Evolutionary conservation across 768 basidiomycete species (phyloP).

Genomic region (Serendipita sp.): DNA sequence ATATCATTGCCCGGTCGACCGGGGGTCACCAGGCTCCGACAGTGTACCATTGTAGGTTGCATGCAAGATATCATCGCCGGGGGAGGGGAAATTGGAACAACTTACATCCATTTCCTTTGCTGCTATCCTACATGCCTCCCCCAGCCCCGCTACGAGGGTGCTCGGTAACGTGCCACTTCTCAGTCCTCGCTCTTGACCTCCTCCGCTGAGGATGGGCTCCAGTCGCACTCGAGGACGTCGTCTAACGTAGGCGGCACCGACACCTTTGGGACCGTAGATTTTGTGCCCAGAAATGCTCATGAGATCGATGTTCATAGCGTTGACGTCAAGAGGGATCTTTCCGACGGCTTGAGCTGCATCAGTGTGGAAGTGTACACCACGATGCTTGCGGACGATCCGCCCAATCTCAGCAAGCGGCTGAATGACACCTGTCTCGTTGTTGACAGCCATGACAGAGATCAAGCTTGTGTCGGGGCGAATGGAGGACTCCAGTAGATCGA

Average conservation of each 20-base stretch:
- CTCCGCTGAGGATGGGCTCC: conserved; percentile 89
- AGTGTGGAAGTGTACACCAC: conserved; percentile 88
- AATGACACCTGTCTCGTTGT: conserved; percentile 98
- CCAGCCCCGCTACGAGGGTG: conserved; percentile 76
- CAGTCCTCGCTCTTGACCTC: conserved; percentile 92
- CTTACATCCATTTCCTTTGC: conserved; percentile 85
- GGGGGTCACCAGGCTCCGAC: conserved; percentile 15
- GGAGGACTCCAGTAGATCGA: conserved; percentile 66
- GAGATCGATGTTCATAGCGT: conserved; percentile 87
- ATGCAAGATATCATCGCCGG: conserved; percentile 20
- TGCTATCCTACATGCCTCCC: conserved; percentile 87
- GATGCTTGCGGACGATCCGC: conserved; percentile 64
- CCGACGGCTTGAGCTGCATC: conserved; percentile 94
- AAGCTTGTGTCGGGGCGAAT: conserved; percentile 86
- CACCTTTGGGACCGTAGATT: conserved; percentile 92
- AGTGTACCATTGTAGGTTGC: conserved; percentile 25
- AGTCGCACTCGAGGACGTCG: conserved; percentile 81
- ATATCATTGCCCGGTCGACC: conserved; percentile 46
- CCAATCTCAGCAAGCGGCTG: conserved; percentile 96
- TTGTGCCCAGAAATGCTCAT: conserved; percentile 97
- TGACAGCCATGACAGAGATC: conserved; percentile 97
- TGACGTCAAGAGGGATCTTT: conserved; percentile 84
- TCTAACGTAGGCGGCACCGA: conserved; percentile 89
- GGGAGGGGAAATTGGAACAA: conserved; percentile 15
- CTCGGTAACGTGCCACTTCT: conserved; percentile 90